Base-by-base conservation (phyloP, 1,284 basidiomycete genomes). In the Ustilago trichophora region DNA sequence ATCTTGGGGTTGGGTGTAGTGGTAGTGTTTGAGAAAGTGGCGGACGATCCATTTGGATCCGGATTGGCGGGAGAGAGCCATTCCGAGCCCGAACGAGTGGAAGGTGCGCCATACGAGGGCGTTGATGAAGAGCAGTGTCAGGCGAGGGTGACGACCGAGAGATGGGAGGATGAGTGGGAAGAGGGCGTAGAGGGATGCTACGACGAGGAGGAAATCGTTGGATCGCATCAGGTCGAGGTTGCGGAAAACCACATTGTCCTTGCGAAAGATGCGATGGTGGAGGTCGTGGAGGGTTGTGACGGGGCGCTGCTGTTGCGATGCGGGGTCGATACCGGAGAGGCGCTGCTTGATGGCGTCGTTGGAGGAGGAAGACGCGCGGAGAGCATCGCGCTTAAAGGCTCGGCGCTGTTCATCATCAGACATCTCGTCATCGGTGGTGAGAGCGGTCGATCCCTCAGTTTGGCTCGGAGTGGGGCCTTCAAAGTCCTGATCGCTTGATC, bases 21-120 rank as follows among this genome's bases (percentile, higher is more conserved):
- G 93, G 53, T 83, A 83, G 38, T 82, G 88, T 84, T 94, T 94
- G 73, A 98, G 83, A 82, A 91, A 98, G 82, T 98, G 95, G 56
- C 92, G 85, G 24, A 98, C 93, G 42, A 97, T 84, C 85, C 91
- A 97, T 82, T 93, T 93, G 80, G 84, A 87, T 79, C 90, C 85
- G 68, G 90, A 90, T 83, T 98, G 95, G 3, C 89, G 90, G 27
- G 87, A 87, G 22, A 98, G 85, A 8, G 95, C 84, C 29, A 89
- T 82, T 0, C 95, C 95, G 4, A 98, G 86, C 0, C 91, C 94
- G 75, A 94, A 88, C 22, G 89, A 91, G 82, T 98, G 92, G 83
- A 96, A 89, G 26, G 90, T 78, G 45, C 91, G 88, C 95, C 96
- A 98, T 0, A 83, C 81, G 15, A 94, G 84, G 0, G 94, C 91